Conservation (phyloP, 768 basidiomycete genomes). For the Mycena capillaripes region DNA sequence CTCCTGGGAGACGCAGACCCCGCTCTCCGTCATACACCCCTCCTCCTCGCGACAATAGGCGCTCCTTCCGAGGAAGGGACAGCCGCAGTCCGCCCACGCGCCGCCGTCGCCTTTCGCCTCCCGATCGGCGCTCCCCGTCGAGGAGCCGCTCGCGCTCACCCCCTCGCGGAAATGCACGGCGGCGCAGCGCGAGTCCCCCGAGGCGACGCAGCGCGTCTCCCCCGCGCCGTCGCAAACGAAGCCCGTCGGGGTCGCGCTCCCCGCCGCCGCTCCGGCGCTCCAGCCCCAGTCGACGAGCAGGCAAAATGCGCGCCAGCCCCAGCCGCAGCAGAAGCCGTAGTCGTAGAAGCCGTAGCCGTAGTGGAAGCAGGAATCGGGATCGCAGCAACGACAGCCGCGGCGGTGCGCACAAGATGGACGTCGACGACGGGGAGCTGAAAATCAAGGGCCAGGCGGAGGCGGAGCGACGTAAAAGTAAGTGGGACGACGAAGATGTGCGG, state of each 20-base stretch:
- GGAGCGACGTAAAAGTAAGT: constrained; percentile 67
- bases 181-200: constrained; percentile 49
- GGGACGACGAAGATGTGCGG: constrained; percentile 58
- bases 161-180: constrained; percentile 50
- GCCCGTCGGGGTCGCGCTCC: constrained; percentile 50
- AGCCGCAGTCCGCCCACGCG: constrained; percentile 72
- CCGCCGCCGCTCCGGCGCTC: constrained; percentile 39
- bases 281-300: constrained; percentile 6
- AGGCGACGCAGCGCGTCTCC: constrained; percentile 49
- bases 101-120: constrained; percentile 57
- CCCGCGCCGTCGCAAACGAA: constrained; percentile 44
- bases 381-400: constrained; percentile 45
- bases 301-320: constrained; percentile 33
- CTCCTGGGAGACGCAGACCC: constrained; percentile 56
- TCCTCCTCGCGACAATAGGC: constrained; percentile 59
- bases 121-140: constrained; percentile 38
- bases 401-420: constrained; percentile 49
- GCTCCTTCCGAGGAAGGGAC: constrained; percentile 47
- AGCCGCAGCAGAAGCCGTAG: constrained; percentile 3
- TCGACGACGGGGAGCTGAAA: constrained; percentile 65
- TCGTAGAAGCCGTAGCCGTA: constrained; percentile 1
- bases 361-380: constrained; percentile 47
- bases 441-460: constrained; percentile 81
- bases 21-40: constrained; percentile 60
- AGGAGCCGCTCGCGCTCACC: constrained; percentile 52